Conservation (phyloP, 768 basidiomycete genomes). For the Suillus fuscotomentosus region DNA sequence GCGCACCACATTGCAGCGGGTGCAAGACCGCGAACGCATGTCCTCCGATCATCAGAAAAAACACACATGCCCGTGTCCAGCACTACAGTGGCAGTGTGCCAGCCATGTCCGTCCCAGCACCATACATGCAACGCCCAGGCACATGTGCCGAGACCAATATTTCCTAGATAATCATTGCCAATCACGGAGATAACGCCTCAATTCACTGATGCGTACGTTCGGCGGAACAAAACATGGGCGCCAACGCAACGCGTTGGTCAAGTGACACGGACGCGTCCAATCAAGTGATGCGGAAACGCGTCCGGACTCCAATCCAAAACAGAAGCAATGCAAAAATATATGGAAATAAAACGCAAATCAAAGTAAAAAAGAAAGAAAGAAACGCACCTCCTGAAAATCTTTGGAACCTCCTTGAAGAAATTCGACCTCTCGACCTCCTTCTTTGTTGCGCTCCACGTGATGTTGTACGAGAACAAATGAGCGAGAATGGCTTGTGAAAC, state of each 20-base stretch:
- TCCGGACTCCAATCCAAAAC: not conserved
- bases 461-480: constrained; percentile 58
- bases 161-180: not conserved
- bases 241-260: constrained; percentile 28
- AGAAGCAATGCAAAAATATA: not conserved
- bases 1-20: not conserved
- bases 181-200: constrained; percentile 11
- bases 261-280: not conserved
- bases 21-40: constrained; percentile 1
- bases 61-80: not conserved
- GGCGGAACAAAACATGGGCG: not conserved
- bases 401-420: constrained; percentile 88
- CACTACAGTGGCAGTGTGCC: not conserved
- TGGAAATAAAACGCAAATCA: not conserved
- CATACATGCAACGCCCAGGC: not conserved
- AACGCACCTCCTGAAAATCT: constrained; percentile 55
- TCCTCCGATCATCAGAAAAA: not conserved
- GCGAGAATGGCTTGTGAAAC: constrained; percentile 51
- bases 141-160: not conserved
- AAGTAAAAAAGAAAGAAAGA: not conserved
- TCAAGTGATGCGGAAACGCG: not conserved
- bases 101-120: not conserved
- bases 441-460: constrained; percentile 57
- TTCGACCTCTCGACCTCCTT: constrained; percentile 89
- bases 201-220: not conserved